phyloP scores from a whole-genome alignment of 495 filamentous ascomycete genomes.

The Penicillium samsonianum region DNA sequence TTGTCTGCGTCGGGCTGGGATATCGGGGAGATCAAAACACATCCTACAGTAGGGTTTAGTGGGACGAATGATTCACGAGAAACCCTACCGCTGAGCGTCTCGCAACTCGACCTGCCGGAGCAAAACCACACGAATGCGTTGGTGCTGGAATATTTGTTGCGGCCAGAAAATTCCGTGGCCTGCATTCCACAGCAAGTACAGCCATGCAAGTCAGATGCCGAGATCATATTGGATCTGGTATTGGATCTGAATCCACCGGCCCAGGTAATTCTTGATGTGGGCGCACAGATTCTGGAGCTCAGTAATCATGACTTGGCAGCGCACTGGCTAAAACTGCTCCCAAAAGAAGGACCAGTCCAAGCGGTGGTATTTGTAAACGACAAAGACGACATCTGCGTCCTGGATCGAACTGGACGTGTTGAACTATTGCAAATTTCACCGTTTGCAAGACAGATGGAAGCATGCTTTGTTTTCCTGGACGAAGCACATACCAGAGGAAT shows the following conservation, averaged over 20 bases:
- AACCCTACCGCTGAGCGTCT: slow-evolving; percentile 57
- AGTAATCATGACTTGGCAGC: slow-evolving; percentile 53
- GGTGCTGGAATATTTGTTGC: slow-evolving; percentile 59
- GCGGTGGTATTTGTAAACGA: slow-evolving; percentile 54
- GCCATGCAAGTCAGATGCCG: slow-evolving; percentile 29
- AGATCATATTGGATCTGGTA: slow-evolving; percentile 50
- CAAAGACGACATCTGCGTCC: slow-evolving; percentile 46
- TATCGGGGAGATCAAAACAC: slow-evolving; percentile 47
- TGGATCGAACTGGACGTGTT: slow-evolving; percentile 45
- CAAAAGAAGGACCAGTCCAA: slow-evolving; percentile 19
- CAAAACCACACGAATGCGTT: slow-evolving; percentile 65
- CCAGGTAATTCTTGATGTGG: slow-evolving; percentile 70
- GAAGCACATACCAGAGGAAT: slow-evolving; percentile 76
- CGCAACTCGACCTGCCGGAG: slow-evolving; percentile 55
- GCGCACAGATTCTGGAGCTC: slow-evolving; percentile 70
- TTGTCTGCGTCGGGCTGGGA: slow-evolving; percentile 74
- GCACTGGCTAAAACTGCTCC: slow-evolving; percentile 14
- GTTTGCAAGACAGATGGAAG: slow-evolving; percentile 58
- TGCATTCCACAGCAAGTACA: slow-evolving; percentile 29
- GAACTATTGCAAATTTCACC: slow-evolving; percentile 61
- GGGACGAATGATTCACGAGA: slow-evolving; percentile 68
- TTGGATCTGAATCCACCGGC: slow-evolving; percentile 37
- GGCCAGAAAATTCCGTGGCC: slow-evolving; percentile 52
- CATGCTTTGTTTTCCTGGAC: slow-evolving; percentile 72
- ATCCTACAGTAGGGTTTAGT: slow-evolving; percentile 65